These are phyloP conservation scores for Xylariomycetidae sp. DNA, from an alignment of 2,329 filamentous ascomycete species.

Conservation along the genomic window DNA sequence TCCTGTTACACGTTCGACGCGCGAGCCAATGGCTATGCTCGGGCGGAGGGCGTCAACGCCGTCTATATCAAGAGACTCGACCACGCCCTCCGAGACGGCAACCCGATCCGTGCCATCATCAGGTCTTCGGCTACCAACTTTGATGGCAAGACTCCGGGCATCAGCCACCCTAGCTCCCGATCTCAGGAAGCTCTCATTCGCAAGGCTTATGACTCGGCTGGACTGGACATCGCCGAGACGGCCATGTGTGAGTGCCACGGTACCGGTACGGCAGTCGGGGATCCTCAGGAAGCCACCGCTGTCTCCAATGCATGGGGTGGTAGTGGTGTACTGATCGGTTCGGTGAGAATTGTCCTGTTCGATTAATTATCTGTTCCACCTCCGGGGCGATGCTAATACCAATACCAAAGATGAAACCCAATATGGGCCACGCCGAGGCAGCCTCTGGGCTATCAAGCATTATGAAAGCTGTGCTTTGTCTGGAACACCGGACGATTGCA, in stretches of 20 bases:
- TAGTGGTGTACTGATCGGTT: too few relatives aligned
- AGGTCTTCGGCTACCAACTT: constrained; percentile 20
- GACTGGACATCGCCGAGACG: constrained; percentile 18
- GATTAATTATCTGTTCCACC: too few relatives aligned
- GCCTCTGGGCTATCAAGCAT: constrained; percentile 22
- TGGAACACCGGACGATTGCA: constrained; percentile 27
- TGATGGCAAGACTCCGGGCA: constrained; percentile 33
- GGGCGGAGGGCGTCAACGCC: constrained; percentile 36
- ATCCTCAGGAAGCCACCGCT: constrained; percentile 35
- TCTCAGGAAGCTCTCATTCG: constrained; percentile 36
- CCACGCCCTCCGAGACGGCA: constrained; percentile 36
- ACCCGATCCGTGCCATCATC: constrained; percentile 30
- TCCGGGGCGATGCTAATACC: too few relatives aligned
- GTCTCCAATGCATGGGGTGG: constrained; percentile 29
- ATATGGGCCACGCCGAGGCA: constrained; percentile 14
- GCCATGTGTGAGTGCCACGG: constrained; percentile 34
- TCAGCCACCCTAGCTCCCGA: constrained; percentile 32
- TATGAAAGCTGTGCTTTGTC: constrained; percentile 28
- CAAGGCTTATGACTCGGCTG: constrained; percentile 28
- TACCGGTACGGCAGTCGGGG: constrained; percentile 39
- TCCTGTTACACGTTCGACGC: constrained; percentile 28
- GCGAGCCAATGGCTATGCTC: constrained; percentile 37
- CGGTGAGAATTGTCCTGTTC: too few relatives aligned
- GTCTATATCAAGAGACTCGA: constrained; percentile 36
- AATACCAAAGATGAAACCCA: not conserved